Evolutionary conservation across 2,329 filamentous ascomycete genomes (phyloP), one percentile per base, ranked within the genome.

Genomic region (Pezizomycotina sp.): DNA sequence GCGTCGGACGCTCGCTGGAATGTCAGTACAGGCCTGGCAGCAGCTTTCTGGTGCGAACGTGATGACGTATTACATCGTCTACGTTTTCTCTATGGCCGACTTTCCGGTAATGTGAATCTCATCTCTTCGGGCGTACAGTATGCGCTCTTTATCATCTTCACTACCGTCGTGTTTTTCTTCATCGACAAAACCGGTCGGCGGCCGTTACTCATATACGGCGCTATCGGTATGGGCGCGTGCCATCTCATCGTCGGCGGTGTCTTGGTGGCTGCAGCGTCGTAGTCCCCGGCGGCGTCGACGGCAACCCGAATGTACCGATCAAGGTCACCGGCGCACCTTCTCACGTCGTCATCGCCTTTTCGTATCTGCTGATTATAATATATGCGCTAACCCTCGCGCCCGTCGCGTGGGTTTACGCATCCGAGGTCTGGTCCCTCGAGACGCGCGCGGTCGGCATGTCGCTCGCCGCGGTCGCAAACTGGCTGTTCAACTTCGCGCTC

Each of bases 281-380:
- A 64, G 33, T 46, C 53, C 0, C 63, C 0, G 56, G 58, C 2
- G 57, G 57, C 4, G 60, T 69, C 6, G 56, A 60, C 9, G 62
- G 59, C 15, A 67, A 68, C 45, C 49, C 53, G 0, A 62, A 58
- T 20, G 56, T 67, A 21, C 56, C 59, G 2, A 65, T 62, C 61
- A 52, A 57, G 10, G 62, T 71, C 34, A 54, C 53, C 1, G 67
- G 68, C 14, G 34, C 53, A 0, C 53, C 67, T 1, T 64, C 65
- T 3, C 70, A 66, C 49, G 66, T 65, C 1, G 64, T 77, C 45
- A 69, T 78, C 36, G 71, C 72, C 2, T 72, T 65, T 47, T 76
- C 71, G 0, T 79, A 77, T 44, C 66, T 69, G 22, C 71, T 74
- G 36, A 69, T 74, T 12, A 69, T 68, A 0, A 60, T 56, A 14